Conservation (phyloP, 139 green algal species). For the Closterium sp. region DNA sequence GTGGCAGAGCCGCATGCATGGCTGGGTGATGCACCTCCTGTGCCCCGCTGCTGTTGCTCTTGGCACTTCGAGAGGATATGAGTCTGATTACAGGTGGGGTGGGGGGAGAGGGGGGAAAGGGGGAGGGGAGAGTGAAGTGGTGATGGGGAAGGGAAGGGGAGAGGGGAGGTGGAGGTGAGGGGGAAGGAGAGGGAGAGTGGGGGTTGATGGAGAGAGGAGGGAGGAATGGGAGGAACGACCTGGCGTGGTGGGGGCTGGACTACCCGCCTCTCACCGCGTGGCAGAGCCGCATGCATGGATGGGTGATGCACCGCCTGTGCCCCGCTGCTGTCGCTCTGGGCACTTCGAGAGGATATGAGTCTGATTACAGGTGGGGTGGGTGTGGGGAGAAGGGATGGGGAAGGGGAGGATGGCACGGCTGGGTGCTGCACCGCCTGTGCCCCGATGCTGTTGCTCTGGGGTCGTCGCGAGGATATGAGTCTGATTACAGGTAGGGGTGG, state of each 20-base stretch:
- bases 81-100: conserved; percentile 55
- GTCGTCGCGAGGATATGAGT: conserved; percentile 77
- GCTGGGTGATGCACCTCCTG: conserved; percentile 60
- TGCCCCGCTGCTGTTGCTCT: conserved; percentile 79
- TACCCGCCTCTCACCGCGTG: conserved; percentile 95
- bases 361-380: conserved; percentile 14
- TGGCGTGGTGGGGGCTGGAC: conserved; percentile 92
- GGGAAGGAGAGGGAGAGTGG: neutral
- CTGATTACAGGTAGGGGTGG: conserved; percentile 18
- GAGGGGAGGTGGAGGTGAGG: neutral
- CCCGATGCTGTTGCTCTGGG: conserved; percentile 72
- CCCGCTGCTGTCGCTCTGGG: conserved; percentile 71
- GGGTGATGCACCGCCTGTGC: conserved; percentile 67
- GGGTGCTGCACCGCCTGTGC: conserved; percentile 67
- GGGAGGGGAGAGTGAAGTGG: neutral
- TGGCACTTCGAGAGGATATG: conserved; percentile 71
- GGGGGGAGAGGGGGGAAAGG: no score
- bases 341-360: conserved; percentile 77
- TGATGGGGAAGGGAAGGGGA: neutral
- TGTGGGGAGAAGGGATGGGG: neutral
- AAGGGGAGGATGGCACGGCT: conserved; percentile 10
- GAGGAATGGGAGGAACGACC: conserved; percentile 54
- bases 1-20: conserved; percentile 71
- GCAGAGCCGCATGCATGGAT: conserved; percentile 60
- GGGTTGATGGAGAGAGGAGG: neutral